Percentiles rank a stretch among this genome's conserved stretches.
Evolutionary conservation across 106 monocot genomes (phyloP).

Genomic region (Dioscorea zingiberensis): DNA sequence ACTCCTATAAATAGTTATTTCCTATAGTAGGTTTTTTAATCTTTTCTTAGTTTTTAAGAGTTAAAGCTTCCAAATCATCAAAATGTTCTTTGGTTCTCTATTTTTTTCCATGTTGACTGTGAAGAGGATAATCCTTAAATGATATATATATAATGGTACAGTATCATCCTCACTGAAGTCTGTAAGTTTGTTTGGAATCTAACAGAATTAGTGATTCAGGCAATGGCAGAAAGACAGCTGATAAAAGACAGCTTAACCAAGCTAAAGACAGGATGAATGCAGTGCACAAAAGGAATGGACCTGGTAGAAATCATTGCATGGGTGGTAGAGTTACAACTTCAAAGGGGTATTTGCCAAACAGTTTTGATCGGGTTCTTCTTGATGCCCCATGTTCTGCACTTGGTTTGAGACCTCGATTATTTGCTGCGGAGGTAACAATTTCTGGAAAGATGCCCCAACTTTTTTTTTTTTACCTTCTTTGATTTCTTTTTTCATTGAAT

Average conservation of each 20-base stretch:
- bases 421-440: slow-evolving; percentile 73
- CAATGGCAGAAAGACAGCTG: neutral
- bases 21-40: too few species aligned
- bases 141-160: too few species aligned
- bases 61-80: too few species aligned
- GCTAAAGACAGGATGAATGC: slow-evolving; percentile 26
- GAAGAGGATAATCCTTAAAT: too few species aligned
- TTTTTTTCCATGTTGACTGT: too few species aligned
- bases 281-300: slow-evolving; percentile 67
- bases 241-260: slow-evolving; percentile 31
- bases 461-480: neutral
- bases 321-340: slow-evolving; percentile 63
- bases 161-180: too few species aligned
- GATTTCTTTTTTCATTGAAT: neutral
- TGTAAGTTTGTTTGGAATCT: too few species aligned
- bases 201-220: too few species aligned
- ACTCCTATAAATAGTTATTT: too few species aligned
- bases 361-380: slow-evolving; percentile 92
- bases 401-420: slow-evolving; percentile 88
- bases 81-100: too few species aligned
- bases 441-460: too few species aligned
- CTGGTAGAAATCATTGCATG: slow-evolving; percentile 57
- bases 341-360: slow-evolving; percentile 68
- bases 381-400: slow-evolving; percentile 99
- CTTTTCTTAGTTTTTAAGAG: too few species aligned